Evolutionary conservation across 2,329 filamentous ascomycete genomes (phyloP).

Genomic region (Trichoderma sp.): DNA sequence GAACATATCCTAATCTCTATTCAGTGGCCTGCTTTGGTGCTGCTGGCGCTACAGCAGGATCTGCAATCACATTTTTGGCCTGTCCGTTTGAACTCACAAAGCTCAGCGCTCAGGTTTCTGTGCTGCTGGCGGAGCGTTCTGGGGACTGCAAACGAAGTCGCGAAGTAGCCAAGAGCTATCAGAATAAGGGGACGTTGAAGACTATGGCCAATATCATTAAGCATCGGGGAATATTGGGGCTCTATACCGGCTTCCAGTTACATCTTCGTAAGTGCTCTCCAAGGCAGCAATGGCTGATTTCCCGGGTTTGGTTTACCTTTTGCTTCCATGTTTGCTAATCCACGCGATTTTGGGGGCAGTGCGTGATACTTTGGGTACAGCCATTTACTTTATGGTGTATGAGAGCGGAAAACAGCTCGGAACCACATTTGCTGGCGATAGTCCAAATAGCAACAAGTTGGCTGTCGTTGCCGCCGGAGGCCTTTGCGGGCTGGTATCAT

Average conservation of each 20-base stretch:
- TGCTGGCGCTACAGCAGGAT: slow-evolving; percentile 76
- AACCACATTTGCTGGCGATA: slow-evolving; percentile 69
- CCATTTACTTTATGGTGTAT: slow-evolving; percentile 86
- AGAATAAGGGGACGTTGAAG: slow-evolving; percentile 73
- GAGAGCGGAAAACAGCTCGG: slow-evolving; percentile 82
- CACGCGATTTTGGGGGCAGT: slow-evolving; percentile 46
- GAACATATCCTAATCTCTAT: slow-evolving; percentile 68
- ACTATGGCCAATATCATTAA: slow-evolving; percentile 76
- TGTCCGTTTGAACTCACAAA: slow-evolving; percentile 92
- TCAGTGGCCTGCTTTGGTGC: slow-evolving; percentile 75
- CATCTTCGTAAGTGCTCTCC: slow-evolving; percentile 65
- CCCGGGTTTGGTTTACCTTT: background rate
- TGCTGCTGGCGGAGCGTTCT: slow-evolving; percentile 61
- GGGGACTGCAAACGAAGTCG: slow-evolving; percentile 47
- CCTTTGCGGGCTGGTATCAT: slow-evolving; percentile 78
- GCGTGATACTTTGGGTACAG: slow-evolving; percentile 78
- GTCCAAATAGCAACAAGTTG: slow-evolving; percentile 72
- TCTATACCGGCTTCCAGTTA: slow-evolving; percentile 78
- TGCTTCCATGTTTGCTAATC: slow-evolving; percentile 18
- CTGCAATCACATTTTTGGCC: slow-evolving; percentile 74
- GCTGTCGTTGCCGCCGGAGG: slow-evolving; percentile 77
- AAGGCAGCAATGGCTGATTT: background rate
- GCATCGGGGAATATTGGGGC: slow-evolving; percentile 67
- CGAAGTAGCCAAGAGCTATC: slow-evolving; percentile 65
- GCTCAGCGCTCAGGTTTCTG: slow-evolving; percentile 80